A percentile compares a stretch with the other conserved stretches of the same genome.
phyloP scores from a whole-genome alignment of 176 grass and related monocot species.

The Zoysia pacifica region DNA sequence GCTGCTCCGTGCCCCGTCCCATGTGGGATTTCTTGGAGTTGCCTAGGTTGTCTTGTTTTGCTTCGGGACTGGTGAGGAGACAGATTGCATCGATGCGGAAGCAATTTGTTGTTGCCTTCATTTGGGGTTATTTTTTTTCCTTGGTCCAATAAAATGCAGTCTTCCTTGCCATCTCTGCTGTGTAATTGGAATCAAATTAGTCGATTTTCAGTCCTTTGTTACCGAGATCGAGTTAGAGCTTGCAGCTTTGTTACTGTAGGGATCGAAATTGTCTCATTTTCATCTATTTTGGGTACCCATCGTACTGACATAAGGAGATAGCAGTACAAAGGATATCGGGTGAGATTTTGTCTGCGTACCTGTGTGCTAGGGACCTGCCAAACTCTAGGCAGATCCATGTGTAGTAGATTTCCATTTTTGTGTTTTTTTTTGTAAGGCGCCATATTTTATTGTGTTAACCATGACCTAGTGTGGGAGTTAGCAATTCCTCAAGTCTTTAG shows the following conservation, averaged over 20 bases:
- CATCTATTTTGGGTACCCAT: background rate
- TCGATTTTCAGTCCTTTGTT: background rate
- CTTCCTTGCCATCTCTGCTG: background rate
- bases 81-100: conserved; percentile 29
- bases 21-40: conserved; percentile 45
- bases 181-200: background rate
- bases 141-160: background rate
- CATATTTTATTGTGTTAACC: no score
- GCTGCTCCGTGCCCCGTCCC: no score
- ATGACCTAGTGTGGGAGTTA: no score
- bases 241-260: background rate
- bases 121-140: background rate
- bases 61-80: background rate
- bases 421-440: no score
- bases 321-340: background rate
- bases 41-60: conserved; percentile 13
- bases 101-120: conserved; percentile 21
- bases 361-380: background rate
- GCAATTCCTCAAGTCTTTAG: no score
- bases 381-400: no score
- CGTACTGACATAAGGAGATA: background rate
- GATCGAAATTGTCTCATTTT: background rate
- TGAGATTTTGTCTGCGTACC: background rate
- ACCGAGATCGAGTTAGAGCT: conserved; percentile 24
- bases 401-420: no score